These are phyloP conservation scores for Solanum arcanum DNA, from an alignment of 257 asterid genomes.

Conservation along the genomic window DNA sequence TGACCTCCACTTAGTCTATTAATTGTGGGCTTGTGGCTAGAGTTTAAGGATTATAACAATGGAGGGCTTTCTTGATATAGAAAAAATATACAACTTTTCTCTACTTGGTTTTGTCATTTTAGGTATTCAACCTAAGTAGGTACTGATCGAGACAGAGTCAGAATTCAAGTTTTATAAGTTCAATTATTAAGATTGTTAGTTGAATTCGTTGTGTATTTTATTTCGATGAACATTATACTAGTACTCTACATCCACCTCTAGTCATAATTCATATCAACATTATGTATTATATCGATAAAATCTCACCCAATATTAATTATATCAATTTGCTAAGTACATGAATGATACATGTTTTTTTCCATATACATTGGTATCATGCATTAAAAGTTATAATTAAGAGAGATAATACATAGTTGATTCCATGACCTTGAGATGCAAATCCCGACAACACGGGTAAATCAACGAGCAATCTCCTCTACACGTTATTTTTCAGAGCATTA, in stretches of 20 bases:
- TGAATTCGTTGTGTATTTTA: not conserved
- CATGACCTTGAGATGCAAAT: not conserved
- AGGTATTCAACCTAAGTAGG: not conserved
- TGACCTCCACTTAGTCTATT: not conserved
- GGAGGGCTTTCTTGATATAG: not conserved
- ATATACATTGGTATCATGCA: not conserved
- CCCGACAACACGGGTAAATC: not conserved
- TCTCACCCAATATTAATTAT: not conserved
- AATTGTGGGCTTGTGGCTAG: not conserved
- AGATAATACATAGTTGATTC: not conserved
- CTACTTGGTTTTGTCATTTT: not conserved
- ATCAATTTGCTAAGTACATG: not conserved
- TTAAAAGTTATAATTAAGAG: not conserved
- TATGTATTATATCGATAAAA: not conserved
- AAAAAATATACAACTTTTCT: not conserved
- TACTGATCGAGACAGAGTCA: fast-evolving
- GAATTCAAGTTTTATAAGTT: not conserved
- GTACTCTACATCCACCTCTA: not conserved
- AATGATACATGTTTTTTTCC: not conserved
- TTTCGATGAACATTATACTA: not conserved
- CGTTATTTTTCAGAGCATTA: not conserved
- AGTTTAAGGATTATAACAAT: not conserved
- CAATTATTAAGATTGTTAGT: not conserved
- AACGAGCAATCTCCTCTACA: not conserved
- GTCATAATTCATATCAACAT: not conserved